These are phyloP conservation scores for Penicillium glabrum DNA, from an alignment of 2,329 filamentous ascomycete species.

Conservation along the genomic window DNA sequence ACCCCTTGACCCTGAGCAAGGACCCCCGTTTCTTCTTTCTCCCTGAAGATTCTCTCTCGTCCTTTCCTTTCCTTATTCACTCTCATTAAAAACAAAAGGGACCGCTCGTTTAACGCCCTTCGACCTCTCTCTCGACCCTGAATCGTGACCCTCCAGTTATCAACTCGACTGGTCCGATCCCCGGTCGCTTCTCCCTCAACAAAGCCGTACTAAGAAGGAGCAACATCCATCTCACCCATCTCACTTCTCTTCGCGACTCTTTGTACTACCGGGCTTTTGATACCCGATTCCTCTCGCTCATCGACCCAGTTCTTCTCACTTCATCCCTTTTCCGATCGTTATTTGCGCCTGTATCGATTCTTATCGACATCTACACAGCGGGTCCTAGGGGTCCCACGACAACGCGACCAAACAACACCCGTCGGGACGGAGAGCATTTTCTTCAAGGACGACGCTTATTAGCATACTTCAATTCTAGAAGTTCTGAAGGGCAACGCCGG, in stretches of 20 bases:
- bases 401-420: neutral
- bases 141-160: neutral
- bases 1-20: slow-evolving; percentile 16
- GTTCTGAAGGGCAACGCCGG: slow-evolving; percentile 38
- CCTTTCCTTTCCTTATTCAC: slow-evolving; percentile 5
- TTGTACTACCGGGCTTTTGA: neutral
- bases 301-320: neutral
- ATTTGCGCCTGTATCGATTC: neutral
- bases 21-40: slow-evolving; percentile 13
- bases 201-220: slow-evolving; percentile 5
- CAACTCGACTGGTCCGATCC: neutral
- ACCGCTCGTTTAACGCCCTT: slow-evolving; percentile 2
- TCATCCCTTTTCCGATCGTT: neutral
- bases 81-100: slow-evolving; percentile 9
- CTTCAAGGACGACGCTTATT: slow-evolving; percentile 2
- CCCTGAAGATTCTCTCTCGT: slow-evolving; percentile 8
- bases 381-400: neutral
- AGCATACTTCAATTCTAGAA: slow-evolving; percentile 9
- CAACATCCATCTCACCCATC: slow-evolving; percentile 1
- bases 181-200: neutral
- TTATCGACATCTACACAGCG: neutral
- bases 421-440: neutral
- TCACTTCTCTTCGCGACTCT: neutral
- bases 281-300: slow-evolving; percentile 10
- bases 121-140: slow-evolving; percentile 3